These are phyloP conservation scores for Ophioceras dolichostomum DNA, from an alignment of 2,329 filamentous ascomycete species.

Conservation along the genomic window DNA sequence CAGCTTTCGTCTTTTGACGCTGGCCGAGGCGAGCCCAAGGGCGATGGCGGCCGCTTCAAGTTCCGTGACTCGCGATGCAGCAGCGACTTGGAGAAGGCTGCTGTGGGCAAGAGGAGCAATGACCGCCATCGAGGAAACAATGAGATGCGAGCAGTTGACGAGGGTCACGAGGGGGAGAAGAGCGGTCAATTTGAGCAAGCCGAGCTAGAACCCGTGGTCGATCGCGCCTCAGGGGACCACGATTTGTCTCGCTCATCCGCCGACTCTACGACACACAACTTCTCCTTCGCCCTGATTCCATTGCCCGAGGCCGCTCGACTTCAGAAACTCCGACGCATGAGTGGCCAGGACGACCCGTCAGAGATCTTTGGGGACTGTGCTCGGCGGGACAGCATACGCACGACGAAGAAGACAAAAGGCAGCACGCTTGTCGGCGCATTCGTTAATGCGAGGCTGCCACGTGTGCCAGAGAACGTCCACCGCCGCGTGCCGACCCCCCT, in stretches of 20 bases:
- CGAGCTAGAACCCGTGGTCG: no score
- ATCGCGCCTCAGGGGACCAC: not conserved
- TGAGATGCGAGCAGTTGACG: not conserved
- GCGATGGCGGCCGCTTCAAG: no score
- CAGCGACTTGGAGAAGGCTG: not conserved
- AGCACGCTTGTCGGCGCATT: no score
- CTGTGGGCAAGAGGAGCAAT: not conserved
- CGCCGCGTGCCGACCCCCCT: conserved; percentile 1
- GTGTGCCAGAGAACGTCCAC: not conserved
- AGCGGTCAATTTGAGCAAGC: no score
- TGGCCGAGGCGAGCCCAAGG: no score
- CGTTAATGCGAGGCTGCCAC: conserved; percentile 1
- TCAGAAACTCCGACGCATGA: conserved; percentile 11
- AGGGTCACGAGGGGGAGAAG: not conserved
- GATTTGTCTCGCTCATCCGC: conserved; percentile 3
- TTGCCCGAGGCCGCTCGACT: conserved; percentile 17
- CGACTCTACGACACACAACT: conserved; percentile 10
- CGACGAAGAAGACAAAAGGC: not conserved
- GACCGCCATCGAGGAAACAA: not conserved
- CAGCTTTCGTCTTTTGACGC: not conserved
- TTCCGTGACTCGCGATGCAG: conserved; percentile 6
- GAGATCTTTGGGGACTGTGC: conserved; percentile 8
- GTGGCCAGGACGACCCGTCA: conserved; percentile 11
- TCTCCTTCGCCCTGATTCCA: conserved; percentile 17
- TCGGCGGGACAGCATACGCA: conserved; percentile 1